Base-by-base conservation (phyloP, 1,284 basidiomycete species). In the Irpex lacteus region DNA sequence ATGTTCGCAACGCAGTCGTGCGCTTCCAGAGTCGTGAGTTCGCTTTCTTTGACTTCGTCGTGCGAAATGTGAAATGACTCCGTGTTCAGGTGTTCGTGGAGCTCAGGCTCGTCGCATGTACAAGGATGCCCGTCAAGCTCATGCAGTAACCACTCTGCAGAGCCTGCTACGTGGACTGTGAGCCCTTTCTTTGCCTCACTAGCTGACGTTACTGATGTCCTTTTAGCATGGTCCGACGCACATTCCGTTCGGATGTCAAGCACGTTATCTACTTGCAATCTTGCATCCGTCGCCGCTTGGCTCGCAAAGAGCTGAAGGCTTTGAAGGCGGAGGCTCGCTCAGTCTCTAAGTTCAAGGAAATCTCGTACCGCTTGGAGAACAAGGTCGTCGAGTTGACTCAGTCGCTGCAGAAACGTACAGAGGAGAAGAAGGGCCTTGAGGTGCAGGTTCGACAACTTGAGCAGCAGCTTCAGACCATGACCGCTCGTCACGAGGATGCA, bases 351-450 rank as follows among this genome's bases (percentile, higher is more conserved):
- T 98, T 98, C 86, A 98, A 99, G 80, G 98, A 99, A 80, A 98
- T 98, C 69, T 98, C 98, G 0, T 99, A 98, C 76, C 90, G 89
- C 71, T 85, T 99, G 66, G 98, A 99, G 81, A 99, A 99, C 85
- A 99, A 99, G 81, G 98, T 99, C 58, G 95, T 99, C 65, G 97
- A 99, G 76, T 91, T 99, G 70, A 99, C 98, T 0, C 98, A 99
- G 76, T 89, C 82, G n/a, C 84, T 99, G 15, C 98, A 99, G 77
- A 91, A 87, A 74, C 89, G 97, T 50, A 96, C 91, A 7, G 87
- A 88, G 67, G 97, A 99, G 80, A 97, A 95, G 82, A 97, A 95
- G 78, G 90, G 90, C 66, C 81, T 99, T 49, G 89, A 92, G 68
- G 79, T 78, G 36, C 89, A 90, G 72, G 82, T 99, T 49, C 77